A percentile compares a stretch with the other conserved stretches of the same genome.
phyloP scores from a whole-genome alignment of 2,329 filamentous ascomycete species.

The Penicillium corylophilum region DNA sequence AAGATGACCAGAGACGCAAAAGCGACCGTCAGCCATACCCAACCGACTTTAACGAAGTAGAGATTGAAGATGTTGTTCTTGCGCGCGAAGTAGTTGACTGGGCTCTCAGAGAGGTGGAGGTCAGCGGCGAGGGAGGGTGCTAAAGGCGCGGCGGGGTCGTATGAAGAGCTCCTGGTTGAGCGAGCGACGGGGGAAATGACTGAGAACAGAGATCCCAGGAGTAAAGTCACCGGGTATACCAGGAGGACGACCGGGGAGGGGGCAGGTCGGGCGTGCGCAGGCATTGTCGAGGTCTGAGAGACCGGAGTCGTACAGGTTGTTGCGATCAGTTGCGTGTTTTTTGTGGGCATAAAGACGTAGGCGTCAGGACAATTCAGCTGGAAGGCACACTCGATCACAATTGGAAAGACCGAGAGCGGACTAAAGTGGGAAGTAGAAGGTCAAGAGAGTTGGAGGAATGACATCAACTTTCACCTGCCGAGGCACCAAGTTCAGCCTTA shows the following conservation, averaged over 20 bases:
- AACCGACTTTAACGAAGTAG: slow-evolving; percentile 92
- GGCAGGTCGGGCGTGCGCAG: slow-evolving; percentile 16
- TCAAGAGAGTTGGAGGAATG: slow-evolving; percentile 9
- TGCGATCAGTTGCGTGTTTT: neutral
- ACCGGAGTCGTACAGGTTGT: neutral
- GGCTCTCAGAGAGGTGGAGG: slow-evolving; percentile 27
- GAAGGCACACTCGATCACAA: neutral
- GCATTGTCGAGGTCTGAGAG: slow-evolving; percentile 14
- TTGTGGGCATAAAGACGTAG: neutral
- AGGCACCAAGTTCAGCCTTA: slow-evolving; percentile 7
- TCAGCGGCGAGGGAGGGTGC: slow-evolving; percentile 32
- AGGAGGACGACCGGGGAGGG: slow-evolving; percentile 60
- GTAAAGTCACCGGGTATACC: slow-evolving; percentile 74
- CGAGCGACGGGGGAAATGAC: slow-evolving; percentile 71
- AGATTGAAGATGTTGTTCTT: slow-evolving; percentile 92
- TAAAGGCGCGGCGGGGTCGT: slow-evolving; percentile 58
- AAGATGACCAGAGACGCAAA: slow-evolving; percentile 69
- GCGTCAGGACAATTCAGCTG: neutral
- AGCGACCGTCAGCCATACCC: slow-evolving; percentile 81
- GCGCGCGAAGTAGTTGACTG: slow-evolving; percentile 76
- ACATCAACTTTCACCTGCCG: slow-evolving; percentile 17
- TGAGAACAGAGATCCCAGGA: slow-evolving; percentile 80
- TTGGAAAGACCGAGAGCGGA: neutral
- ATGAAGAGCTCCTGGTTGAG: slow-evolving; percentile 22
- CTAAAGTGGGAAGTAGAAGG: neutral